Conservation (phyloP, 768 basidiomycete species). For the Macrolepiota fuliginosa region DNA sequence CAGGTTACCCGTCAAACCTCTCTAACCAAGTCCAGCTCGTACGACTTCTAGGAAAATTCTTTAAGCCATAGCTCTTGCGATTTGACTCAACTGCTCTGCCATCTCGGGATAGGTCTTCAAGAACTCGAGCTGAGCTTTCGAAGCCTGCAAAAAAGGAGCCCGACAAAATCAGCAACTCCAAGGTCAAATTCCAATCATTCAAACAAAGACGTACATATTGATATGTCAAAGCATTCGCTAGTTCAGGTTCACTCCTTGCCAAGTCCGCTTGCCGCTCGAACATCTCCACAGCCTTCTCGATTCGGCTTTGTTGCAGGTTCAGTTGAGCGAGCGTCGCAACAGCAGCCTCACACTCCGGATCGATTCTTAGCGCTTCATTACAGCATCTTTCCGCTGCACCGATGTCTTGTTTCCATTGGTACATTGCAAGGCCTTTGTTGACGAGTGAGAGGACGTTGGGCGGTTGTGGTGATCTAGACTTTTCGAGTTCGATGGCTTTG, state of each 20-base stretch:
- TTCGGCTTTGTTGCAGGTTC: slow-evolving; percentile 85
- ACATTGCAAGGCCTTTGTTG: slow-evolving; percentile 96
- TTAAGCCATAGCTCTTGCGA: slow-evolving; percentile 30
- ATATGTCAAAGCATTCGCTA: slow-evolving; percentile 74
- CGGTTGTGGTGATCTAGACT: slow-evolving; percentile 53
- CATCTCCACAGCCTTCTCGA: slow-evolving; percentile 82
- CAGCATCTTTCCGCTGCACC: slow-evolving; percentile 80
- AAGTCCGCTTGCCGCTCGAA: slow-evolving; percentile 83
- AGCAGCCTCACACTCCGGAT: slow-evolving; percentile 94
- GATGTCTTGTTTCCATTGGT: slow-evolving; percentile 94
- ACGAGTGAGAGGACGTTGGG: slow-evolving; percentile 91
- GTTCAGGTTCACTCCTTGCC: slow-evolving; percentile 88
- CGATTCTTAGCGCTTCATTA: slow-evolving; percentile 82
- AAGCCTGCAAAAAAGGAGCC: slow-evolving; percentile 50
- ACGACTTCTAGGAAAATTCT: background rate
- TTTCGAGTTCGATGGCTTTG: slow-evolving; percentile 85
- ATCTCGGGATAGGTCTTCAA: slow-evolving; percentile 79
- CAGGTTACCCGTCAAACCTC: background rate
- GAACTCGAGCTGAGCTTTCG: slow-evolving; percentile 80
- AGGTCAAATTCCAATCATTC: background rate
- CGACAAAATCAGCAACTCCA: background rate
- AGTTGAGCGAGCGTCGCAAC: slow-evolving; percentile 95
- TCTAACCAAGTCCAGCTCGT: background rate
- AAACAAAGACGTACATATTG: slow-evolving; percentile 54
- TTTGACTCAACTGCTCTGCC: slow-evolving; percentile 61